Evolutionary conservation across 352 stramenopile species (phyloP).

Genomic region (Blastocystis sp.): DNA sequence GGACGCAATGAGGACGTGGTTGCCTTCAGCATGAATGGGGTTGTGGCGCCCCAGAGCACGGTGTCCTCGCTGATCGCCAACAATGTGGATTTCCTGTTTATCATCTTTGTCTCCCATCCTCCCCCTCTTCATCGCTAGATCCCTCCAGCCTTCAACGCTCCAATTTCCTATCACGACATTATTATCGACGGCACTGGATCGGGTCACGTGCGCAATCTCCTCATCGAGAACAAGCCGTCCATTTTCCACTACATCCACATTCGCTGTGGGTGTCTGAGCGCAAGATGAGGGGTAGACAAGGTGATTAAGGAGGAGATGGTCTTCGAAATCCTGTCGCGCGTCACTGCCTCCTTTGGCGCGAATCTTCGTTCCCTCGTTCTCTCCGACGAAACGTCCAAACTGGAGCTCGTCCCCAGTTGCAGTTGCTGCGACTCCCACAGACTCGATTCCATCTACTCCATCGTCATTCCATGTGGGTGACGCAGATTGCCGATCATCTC

Average conservation of each 20-base stretch:
- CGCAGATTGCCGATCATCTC: background rate
- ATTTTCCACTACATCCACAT: conserved; percentile 29
- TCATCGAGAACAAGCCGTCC: conserved; percentile 1
- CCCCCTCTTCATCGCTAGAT: background rate
- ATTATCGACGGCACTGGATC: background rate
- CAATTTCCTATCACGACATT: background rate
- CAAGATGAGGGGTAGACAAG: background rate
- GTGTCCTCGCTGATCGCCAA: background rate
- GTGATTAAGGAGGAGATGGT: background rate
- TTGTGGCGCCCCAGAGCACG: conserved; percentile 4
- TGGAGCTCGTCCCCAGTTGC: conserved; percentile 20
- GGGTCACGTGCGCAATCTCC: background rate
- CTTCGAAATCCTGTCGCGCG: background rate
- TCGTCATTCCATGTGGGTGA: conserved; percentile 28
- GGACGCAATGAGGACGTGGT: background rate
- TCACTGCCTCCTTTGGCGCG: background rate
- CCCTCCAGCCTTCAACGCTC: background rate
- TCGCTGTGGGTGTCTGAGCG: conserved; percentile 19
- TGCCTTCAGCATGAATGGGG: conserved; percentile 2
- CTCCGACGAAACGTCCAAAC: background rate
- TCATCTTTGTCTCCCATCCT: background rate
- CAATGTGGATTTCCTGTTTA: conserved; percentile 10
- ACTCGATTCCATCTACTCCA: background rate
- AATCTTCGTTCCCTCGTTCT: conserved; percentile 1
- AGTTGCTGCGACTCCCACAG: background rate